phyloP scores from a whole-genome alignment of 108 stramenopile species.

The Bacterosira constricta region DNA sequence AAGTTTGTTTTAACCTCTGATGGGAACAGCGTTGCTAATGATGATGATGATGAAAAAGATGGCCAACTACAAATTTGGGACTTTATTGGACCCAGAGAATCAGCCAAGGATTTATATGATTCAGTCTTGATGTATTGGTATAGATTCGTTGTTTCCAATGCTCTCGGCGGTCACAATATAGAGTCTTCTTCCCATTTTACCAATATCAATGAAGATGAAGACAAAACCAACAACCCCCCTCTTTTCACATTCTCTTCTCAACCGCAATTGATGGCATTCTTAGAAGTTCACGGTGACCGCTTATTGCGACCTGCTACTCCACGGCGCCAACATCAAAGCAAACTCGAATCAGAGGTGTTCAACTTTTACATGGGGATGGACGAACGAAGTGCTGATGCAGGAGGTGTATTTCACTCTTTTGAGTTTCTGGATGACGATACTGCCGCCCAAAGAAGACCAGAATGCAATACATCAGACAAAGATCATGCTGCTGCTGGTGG shows the following conservation, averaged over 20 bases:
- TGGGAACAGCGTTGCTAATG: background rate
- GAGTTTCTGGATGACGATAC: slow-evolving; percentile 1
- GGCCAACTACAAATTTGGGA: slow-evolving; percentile 39
- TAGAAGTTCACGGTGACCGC: slow-evolving; percentile 17
- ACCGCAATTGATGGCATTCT: slow-evolving; percentile 10
- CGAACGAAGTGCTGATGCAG: slow-evolving; percentile 3
- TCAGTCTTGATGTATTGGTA: slow-evolving; percentile 52
- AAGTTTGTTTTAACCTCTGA: slow-evolving; percentile 36
- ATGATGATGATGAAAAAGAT: slow-evolving; percentile 4
- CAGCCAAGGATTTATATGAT: slow-evolving; percentile 40
- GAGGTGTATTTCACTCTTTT: slow-evolving; percentile 25
- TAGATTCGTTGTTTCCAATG: slow-evolving; percentile 32
- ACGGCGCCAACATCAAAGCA: slow-evolving; percentile 7
- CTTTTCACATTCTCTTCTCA: slow-evolving; percentile 35
- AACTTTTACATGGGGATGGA: slow-evolving; percentile 29
- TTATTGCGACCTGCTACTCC: slow-evolving; percentile 36
- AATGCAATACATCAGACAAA: background rate
- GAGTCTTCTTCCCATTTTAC: too few relatives aligned
- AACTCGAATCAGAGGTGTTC: slow-evolving; percentile 29
- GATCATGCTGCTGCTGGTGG: too few relatives aligned
- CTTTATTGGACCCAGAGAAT: slow-evolving; percentile 38
- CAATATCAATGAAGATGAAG: background rate
- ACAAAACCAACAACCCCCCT: slow-evolving; percentile 16
- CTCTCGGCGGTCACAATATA: background rate
- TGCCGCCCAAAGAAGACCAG: background rate